Percentiles rank a stretch among this genome's conserved stretches.
phyloP scores from a whole-genome alignment of 2,329 filamentous ascomycete genomes.

The Chalaropsis ovoidea region DNA sequence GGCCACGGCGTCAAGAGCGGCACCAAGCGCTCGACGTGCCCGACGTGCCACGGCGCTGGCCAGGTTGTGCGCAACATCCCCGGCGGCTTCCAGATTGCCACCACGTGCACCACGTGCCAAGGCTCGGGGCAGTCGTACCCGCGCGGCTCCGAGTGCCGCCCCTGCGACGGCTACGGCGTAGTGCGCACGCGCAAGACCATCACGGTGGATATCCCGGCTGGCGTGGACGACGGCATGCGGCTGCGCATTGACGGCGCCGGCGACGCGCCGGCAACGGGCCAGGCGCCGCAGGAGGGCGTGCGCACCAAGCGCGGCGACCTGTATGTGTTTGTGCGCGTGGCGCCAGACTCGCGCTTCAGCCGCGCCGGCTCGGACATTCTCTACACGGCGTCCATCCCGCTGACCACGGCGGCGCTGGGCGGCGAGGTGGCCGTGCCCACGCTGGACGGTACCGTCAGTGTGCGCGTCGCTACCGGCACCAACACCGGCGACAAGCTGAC shows the following conservation, averaged over 20 bases:
- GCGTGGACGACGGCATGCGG: conserved; percentile 94
- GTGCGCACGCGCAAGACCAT: conserved; percentile 74
- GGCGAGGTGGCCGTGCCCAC: conserved; percentile 86
- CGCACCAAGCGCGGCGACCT: conserved; percentile 72
- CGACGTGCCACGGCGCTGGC: conserved; percentile 74
- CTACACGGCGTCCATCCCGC: conserved; percentile 80
- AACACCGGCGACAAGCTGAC: conserved; percentile 88
- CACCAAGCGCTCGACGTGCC: conserved; percentile 61
- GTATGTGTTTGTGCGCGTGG: conserved; percentile 80
- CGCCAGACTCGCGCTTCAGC: conserved; percentile 81
- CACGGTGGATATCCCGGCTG: conserved; percentile 82
- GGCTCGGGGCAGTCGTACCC: conserved; percentile 70
- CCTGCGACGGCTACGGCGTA: conserved; percentile 74
- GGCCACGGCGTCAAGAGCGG: conserved; percentile 80
- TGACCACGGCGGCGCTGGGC: conserved; percentile 86
- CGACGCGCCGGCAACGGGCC: conserved; percentile 71
- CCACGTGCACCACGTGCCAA: conserved; percentile 71
- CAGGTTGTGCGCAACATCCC: conserved; percentile 80
- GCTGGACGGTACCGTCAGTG: conserved; percentile 77
- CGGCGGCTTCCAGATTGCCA: conserved; percentile 91
- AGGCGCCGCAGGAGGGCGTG: conserved; percentile 47
- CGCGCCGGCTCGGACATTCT: conserved; percentile 81
- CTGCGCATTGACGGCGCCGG: conserved; percentile 76
- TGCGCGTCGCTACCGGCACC: conserved; percentile 85
- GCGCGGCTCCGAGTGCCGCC: conserved; percentile 66